phyloP scores from a whole-genome alignment of 257 asterid genomes.

The Agastache rugosa region DNA sequence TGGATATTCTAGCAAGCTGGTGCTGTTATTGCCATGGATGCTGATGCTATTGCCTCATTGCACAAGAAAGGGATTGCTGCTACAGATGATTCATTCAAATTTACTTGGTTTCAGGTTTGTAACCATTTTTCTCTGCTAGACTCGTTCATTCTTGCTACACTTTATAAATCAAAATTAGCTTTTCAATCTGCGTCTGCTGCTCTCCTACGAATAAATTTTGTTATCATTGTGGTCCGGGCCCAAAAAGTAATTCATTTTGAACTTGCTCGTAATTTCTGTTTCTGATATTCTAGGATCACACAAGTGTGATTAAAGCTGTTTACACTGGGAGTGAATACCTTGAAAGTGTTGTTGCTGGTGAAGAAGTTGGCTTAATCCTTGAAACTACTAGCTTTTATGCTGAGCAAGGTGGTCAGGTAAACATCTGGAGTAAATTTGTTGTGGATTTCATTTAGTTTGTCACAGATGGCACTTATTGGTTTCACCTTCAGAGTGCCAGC shows the following conservation, averaged over 20 bases:
- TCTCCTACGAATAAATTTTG: conserved; percentile 3
- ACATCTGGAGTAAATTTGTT: conserved; percentile 2
- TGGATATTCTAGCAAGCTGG: conserved; percentile 65
- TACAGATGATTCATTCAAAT: conserved; percentile 83
- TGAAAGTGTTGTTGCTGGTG: conserved; percentile 66
- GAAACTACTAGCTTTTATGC: conserved; percentile 94
- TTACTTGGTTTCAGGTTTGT: conserved; percentile 87
- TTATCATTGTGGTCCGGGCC: not conserved
- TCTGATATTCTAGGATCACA: conserved; percentile 65
- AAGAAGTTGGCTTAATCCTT: conserved; percentile 84
- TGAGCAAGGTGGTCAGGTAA: conserved; percentile 99
- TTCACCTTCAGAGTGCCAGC: conserved; percentile 24
- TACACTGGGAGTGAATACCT: conserved; percentile 80
- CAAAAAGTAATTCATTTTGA: not conserved
- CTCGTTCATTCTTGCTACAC: conserved; percentile 3
- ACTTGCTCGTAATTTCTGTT: conserved; percentile 25
- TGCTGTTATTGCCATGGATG: conserved; percentile 82
- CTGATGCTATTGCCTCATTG: conserved; percentile 86
- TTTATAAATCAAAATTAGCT: conserved; percentile 13
- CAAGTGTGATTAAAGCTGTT: conserved; percentile 82
- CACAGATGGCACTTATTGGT: not conserved
- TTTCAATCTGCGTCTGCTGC: conserved; percentile 15
- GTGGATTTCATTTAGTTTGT: conserved; percentile 5
- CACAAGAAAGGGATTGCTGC: conserved; percentile 76
- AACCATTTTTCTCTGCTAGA: not conserved